Evolutionary conservation across 805 yeast species (phyloP), one percentile per base, ranked within the genome.

Genomic region (Hyphopichia homilentoma): DNA sequence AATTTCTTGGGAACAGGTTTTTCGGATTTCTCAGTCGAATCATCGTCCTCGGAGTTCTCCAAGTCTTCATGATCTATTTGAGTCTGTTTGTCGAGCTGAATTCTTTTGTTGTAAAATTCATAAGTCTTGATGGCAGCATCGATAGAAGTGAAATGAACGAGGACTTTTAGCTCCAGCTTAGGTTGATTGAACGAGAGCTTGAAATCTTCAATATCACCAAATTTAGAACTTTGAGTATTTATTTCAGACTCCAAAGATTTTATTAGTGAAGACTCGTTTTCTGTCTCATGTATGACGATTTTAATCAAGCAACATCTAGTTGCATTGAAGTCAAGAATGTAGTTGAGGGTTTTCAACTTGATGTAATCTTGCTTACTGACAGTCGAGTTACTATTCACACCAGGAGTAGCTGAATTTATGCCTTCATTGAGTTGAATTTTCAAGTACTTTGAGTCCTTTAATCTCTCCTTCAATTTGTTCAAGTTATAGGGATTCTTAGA

Each of bases 111-210:
- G 32, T 38, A 44, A 30, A 56, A 61, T 43, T 70, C 70, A 30
- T 61, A 67, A 27, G 67, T 56, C 37, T 64, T 65, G 31, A 72
- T 66, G 11, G 77, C 72, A 7, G 68, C 44, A 29, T 68, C 68
- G 21, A 73, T 68, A 17, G 73, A 61, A 3, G 69, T 62, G 43
- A 65, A 74, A 44, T 71, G 68, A 17, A 61, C 49, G 30, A 36
- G 28, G 8, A 38, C 33, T 16, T 33, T 40, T 19, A 21, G 20
- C 15, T 17, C 26, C 22, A 19, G 14, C 27, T 11, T 17, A 7
- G n/a, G n/a, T 17, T 17, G 15, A 19, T 7, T 19, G 12, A 13
- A 16, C 15, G 12, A 6, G 8, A 14, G 16, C n/a, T 28, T 28
- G 13, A 28, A 28, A 6, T 16, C 22, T 28, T 28, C 30, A 16